These are phyloP conservation scores for Candida sakaeoensis DNA, from an alignment of 805 yeast species.

Conservation along the genomic window DNA sequence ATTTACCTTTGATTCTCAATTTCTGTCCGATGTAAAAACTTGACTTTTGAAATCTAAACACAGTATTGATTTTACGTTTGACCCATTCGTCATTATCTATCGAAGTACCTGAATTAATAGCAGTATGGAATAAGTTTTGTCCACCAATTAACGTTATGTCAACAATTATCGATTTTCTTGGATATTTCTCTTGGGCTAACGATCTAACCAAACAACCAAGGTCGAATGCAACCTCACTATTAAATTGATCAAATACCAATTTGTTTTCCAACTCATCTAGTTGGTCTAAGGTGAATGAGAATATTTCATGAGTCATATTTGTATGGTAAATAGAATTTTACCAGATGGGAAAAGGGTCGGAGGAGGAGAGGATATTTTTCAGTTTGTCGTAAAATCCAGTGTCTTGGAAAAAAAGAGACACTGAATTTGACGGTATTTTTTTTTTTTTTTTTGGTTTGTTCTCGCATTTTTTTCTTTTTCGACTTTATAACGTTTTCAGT, in stretches of 20 bases:
- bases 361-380: no score
- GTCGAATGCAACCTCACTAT: slow-evolving; percentile 41
- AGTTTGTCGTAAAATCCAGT: neutral
- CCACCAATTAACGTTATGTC: slow-evolving; percentile 46
- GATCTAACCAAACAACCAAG: slow-evolving; percentile 42
- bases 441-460: slow-evolving; percentile 1
- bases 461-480: neutral
- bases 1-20: slow-evolving; percentile 30
- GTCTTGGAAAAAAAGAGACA: neutral
- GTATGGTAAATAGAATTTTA: no score
- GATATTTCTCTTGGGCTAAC: slow-evolving; percentile 23
- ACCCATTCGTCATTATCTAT: slow-evolving; percentile 57
- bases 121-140: slow-evolving; percentile 45
- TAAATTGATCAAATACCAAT: slow-evolving; percentile 20
- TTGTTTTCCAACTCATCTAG: slow-evolving; percentile 22
- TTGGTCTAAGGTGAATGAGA: slow-evolving; percentile 13
- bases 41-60: slow-evolving; percentile 44
- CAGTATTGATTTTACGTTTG: slow-evolving; percentile 46
- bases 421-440: neutral
- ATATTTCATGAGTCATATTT: slow-evolving; percentile 12
- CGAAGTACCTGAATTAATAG: slow-evolving; percentile 32
- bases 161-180: slow-evolving; percentile 39
- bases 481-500: neutral
- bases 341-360: no score
- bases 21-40: slow-evolving; percentile 47